Base-by-base conservation (phyloP, 2,329 filamentous ascomycete genomes). In the Lasiodiplodia gonubiensis region DNA sequence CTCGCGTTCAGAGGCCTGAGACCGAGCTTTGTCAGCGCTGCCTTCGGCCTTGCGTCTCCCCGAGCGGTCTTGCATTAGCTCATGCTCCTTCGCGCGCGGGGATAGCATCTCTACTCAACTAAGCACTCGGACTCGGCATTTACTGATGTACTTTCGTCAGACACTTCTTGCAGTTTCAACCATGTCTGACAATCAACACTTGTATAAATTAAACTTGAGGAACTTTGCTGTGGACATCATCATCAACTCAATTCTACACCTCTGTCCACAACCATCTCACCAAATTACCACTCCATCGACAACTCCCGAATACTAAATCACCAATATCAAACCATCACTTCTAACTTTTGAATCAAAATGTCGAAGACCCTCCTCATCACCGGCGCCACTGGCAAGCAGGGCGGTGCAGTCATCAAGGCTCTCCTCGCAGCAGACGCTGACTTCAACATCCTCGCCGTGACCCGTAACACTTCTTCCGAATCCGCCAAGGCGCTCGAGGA, bases 371-470 rank as follows among this genome's bases (percentile, higher is more conserved):
- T 82, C 16, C 74, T 82, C 60, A 70, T 83, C 27, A 80, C 79
- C 18, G 80, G 81, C 37, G 81, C 80, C 6, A 82, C 81, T 14
- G 80, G 81, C 67, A 81, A 82, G 69, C 81, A 83, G 74, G 81
- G 81, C 66, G 78, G 80, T 51, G 76, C 79, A 16, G 71, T 79
- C 35, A 73, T 83, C 65, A 69, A 76, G 42, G 78, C 80, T 5
- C 73, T 83, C 3, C 73, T 82, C 60, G 69, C 73, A 54, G 68
- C 75, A 5, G 70, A 75, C 61, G 70, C 76, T 67, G 69, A 74
- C 21, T 82, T 85, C 68, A 78, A 84, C 18, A 86, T 89, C 51
- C 79, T 87, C 11, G 87, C 86, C 10, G 78, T 88, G 27, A 89
- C 86, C 2, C 82, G 87, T 67, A 80, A 88, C 70, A 70, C 81